Evolutionary conservation across 768 basidiomycete genomes (phyloP), one percentile per base, ranked within the genome.

Genomic region (Tulasnella sp.): DNA sequence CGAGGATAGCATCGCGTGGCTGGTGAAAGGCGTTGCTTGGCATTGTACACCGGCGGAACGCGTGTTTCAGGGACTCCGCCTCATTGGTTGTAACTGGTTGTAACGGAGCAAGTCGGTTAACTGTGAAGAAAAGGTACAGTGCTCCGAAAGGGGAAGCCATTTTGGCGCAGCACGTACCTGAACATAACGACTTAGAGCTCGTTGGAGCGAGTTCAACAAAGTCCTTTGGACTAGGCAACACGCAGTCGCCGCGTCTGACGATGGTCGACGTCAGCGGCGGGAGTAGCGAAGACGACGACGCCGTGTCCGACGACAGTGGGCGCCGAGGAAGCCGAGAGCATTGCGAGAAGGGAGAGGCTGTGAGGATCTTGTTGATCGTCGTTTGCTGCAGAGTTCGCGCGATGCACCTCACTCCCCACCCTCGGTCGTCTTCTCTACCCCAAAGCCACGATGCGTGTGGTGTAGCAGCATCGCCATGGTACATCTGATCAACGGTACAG

Each of bases 251-350:
- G 34, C 5, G 31, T 8, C 22, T 54, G 54, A 54, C 24, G 54
- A 54, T 54, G 31, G 34, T 69, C 64, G 64, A 37, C 9, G 34
- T 69, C 64, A 34, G 28, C 34, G 58, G 16, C 31, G 31, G 31
- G 64, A 16, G 31, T 69, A 28, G 28, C 64, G 28, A 69, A 8
- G 64, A 69, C 64, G 34, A 69, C 64, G 0, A 6, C 64, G 64
- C 16, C 64, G 64, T 69, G 54, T 14, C 54, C 9, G 22, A n/a
- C 54, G 24, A 54, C 54, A 12, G 54, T 54, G 54, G 54, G 54
- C 54, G 64, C 64, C 64, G 64, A 69, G 64, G 31, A 69, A 69
- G 64, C 64, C 64, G 64, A 69, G 64, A 28, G 31, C 64, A 69
- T 69, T 34, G 34, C 16, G 18, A 28, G 64, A 69, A 12, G 28